Evolutionary conservation across 305 asterid species (phyloP).

Genomic region (Solanum hybrid): DNA sequence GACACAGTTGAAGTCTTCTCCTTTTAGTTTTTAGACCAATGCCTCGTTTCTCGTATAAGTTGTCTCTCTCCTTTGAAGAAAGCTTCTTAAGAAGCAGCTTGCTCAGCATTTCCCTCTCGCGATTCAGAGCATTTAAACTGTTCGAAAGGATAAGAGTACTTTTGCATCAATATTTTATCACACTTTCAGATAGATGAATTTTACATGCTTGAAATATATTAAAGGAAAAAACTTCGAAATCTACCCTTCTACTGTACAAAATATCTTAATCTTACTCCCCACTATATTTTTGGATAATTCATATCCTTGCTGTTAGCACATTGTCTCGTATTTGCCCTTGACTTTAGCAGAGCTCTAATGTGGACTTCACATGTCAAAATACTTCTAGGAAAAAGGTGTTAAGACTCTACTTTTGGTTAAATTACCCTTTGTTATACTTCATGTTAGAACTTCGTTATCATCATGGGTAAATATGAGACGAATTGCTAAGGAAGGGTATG

Average conservation of each 20-base stretch:
- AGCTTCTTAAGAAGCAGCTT: constrained; percentile 51
- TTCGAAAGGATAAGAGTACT: not conserved
- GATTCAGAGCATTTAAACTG: constrained; percentile 22
- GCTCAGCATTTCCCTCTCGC: constrained; percentile 69
- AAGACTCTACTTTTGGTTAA: not conserved
- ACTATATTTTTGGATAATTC: not conserved
- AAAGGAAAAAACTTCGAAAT: not conserved
- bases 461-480: not conserved
- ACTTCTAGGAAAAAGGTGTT: not conserved
- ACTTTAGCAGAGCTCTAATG: not conserved
- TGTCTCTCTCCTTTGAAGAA: constrained; percentile 56
- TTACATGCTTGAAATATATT: not conserved
- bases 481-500: not conserved
- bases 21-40: constrained; percentile 61
- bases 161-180: not conserved
- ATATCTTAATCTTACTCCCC: not conserved
- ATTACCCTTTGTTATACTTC: not conserved
- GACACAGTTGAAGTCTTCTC: constrained; percentile 62
- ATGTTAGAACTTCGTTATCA: not conserved
- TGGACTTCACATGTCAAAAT: not conserved
- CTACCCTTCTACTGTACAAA: not conserved
- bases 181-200: not conserved
- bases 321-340: not conserved
- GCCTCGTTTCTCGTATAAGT: constrained; percentile 57
- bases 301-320: not conserved